Evolutionary conservation across 2,329 filamentous ascomycete species (phyloP).

Genomic region (Aspergillus viridinutans): DNA sequence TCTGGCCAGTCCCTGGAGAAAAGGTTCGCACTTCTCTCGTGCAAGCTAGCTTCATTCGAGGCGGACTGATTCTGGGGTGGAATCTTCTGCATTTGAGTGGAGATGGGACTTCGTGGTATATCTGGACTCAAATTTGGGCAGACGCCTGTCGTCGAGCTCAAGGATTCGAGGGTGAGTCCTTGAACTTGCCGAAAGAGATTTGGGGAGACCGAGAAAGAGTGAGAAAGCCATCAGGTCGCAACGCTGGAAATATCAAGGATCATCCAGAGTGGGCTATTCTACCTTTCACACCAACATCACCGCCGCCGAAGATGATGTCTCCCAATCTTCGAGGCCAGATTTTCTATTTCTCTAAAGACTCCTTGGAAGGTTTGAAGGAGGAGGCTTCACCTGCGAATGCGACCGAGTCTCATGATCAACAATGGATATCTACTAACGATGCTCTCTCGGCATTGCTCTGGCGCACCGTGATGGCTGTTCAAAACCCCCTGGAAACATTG

Average conservation of each 20-base stretch:
- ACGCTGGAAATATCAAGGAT: constrained; percentile 21
- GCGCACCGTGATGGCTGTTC: constrained; percentile 24
- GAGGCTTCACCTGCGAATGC: constrained; percentile 29
- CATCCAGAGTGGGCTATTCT: constrained; percentile 32
- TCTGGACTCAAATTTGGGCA: constrained; percentile 33
- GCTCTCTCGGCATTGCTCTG: constrained; percentile 37
- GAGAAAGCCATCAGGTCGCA: constrained; percentile 27
- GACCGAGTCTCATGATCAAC: constrained; percentile 18
- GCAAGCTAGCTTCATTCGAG: constrained; percentile 48
- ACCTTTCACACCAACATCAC: constrained; percentile 24
- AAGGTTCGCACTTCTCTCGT: constrained; percentile 39
- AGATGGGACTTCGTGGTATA: constrained; percentile 30
- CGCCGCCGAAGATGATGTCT: constrained; percentile 32
- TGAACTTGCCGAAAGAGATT: constrained; percentile 24
- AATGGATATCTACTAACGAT: constrained; percentile 33
- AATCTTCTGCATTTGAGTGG: constrained; percentile 30
- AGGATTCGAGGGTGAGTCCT: constrained; percentile 15
- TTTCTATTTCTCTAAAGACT: constrained; percentile 30
- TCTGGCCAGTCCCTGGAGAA: constrained; percentile 32
- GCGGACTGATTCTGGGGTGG: constrained; percentile 48
- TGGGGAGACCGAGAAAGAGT: constrained; percentile 27
- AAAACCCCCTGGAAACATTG: constrained; percentile 29
- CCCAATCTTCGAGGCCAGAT: constrained; percentile 29
- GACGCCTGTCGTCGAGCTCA: constrained; percentile 34
- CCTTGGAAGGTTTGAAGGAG: constrained; percentile 26